phyloP scores from a whole-genome alignment of 2,329 filamentous ascomycete species.

The Hypoxylon sp. region DNA sequence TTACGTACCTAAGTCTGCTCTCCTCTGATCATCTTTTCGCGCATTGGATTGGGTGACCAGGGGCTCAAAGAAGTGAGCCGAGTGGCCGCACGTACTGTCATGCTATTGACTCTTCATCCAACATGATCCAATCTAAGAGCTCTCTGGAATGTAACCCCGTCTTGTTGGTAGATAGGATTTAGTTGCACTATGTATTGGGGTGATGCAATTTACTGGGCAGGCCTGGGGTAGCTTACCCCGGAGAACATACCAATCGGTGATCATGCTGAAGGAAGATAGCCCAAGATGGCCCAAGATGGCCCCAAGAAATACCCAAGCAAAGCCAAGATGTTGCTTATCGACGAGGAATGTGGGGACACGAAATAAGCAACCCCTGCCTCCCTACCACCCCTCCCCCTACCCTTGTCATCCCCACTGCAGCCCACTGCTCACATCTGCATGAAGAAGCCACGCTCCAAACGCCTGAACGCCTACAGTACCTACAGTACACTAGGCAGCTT shows the following conservation, averaged over 20 bases:
- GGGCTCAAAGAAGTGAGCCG: constrained; percentile 5
- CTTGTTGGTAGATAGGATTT: constrained; percentile 6
- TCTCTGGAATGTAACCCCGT: constrained; percentile 26
- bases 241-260: constrained; percentile 29
- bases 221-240: constrained; percentile 35
- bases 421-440: constrained; percentile 8
- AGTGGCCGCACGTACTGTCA: neutral
- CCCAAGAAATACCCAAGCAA: constrained; percentile 8
- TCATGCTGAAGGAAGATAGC: constrained; percentile 16
- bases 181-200: constrained; percentile 19
- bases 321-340: constrained; percentile 15
- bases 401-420: neutral
- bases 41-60: neutral
- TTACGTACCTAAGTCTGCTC: constrained; percentile 6
- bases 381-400: constrained; percentile 2
- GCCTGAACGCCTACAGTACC: constrained; percentile 2
- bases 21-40: neutral
- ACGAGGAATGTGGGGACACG: constrained; percentile 12
- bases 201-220: constrained; percentile 17
- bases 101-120: constrained; percentile 2
- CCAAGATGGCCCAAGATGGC: neutral
- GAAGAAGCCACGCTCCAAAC: neutral
- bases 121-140: constrained; percentile 11
- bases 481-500: neutral
- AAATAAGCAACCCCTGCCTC: constrained; percentile 12